These are phyloP conservation scores for Alternaria infectoria DNA, from an alignment of 2,329 filamentous ascomycete genomes.

Conservation along the genomic window DNA sequence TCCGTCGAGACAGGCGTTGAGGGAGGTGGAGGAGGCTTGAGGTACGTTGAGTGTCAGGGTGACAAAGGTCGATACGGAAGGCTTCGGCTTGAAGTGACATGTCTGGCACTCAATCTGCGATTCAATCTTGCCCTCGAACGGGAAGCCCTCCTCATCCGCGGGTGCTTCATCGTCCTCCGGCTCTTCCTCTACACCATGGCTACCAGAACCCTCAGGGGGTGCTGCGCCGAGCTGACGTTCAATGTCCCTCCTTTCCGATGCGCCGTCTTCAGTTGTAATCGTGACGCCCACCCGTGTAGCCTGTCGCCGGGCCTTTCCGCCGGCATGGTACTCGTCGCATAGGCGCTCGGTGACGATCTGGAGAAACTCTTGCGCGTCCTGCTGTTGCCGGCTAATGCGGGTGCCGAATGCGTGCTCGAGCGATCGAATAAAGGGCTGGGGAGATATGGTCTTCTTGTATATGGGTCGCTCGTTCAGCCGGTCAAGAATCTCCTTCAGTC, in stretches of 20 bases:
- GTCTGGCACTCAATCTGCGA: conserved; percentile 94
- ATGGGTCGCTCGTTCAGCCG: conserved; percentile 91
- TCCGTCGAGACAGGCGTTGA: conserved; percentile 89
- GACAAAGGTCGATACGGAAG: conserved; percentile 84
- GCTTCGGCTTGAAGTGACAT: conserved; percentile 87
- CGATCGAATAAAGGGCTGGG: conserved; percentile 79
- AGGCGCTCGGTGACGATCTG: conserved; percentile 92
- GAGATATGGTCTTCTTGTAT: conserved; percentile 90
- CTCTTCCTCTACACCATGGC: conserved; percentile 44
- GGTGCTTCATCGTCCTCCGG: conserved; percentile 18
- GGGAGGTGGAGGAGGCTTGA: conserved; percentile 75
- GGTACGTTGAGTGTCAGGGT: conserved; percentile 92
- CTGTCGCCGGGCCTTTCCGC: conserved; percentile 71
- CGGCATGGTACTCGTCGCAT: conserved; percentile 92
- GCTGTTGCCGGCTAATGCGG: conserved; percentile 90
- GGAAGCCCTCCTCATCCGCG: conserved; percentile 73
- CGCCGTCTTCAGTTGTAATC: conserved; percentile 24
- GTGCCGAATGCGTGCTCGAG: conserved; percentile 88
- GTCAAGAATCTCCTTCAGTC: conserved; percentile 91
- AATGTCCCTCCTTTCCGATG: conserved; percentile 29
- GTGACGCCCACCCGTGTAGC: conserved; percentile 49
- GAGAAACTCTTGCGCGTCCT: conserved; percentile 96
- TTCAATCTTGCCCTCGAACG: conserved; percentile 88
- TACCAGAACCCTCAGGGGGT: conserved; percentile 24
- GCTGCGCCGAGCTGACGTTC: conserved; percentile 32